Conservation (phyloP, 1,284 basidiomycete species). For the Ustilago bromivora region DNA sequence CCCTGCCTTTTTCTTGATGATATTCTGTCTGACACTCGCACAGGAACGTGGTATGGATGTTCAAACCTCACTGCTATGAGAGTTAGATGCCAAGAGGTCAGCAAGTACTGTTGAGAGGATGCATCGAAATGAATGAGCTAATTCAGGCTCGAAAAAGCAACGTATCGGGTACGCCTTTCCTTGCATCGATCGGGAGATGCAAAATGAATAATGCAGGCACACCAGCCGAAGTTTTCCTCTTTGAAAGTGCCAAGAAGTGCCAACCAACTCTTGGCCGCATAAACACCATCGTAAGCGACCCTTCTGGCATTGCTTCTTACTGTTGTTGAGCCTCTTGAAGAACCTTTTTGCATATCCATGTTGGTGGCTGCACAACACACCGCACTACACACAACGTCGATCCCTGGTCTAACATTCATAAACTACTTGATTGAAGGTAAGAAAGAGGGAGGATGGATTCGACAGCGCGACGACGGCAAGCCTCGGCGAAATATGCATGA, state of each 20-base stretch:
- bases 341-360: neutral
- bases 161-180: neutral
- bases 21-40: no score
- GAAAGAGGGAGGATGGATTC: neutral
- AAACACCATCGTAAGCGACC: neutral
- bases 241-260: constrained; percentile 12
- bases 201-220: constrained; percentile 10
- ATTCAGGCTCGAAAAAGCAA: neutral
- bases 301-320: neutral
- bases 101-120: no score
- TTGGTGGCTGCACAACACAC: constrained; percentile 1
- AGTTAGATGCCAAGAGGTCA: no score
- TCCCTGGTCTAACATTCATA: neutral
- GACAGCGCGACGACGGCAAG: constrained; percentile 6
- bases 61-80: no score
- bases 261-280: neutral
- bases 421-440: neutral
- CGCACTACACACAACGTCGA: neutral
- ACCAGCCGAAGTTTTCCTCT: neutral
- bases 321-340: neutral
- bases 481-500: constrained; percentile 41
- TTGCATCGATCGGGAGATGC: neutral
- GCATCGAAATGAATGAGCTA: neutral
- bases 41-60: no score
- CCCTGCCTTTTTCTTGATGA: no score